Conservation (phyloP, 148 eudicot genomes). For the Arbutus unedo region DNA sequence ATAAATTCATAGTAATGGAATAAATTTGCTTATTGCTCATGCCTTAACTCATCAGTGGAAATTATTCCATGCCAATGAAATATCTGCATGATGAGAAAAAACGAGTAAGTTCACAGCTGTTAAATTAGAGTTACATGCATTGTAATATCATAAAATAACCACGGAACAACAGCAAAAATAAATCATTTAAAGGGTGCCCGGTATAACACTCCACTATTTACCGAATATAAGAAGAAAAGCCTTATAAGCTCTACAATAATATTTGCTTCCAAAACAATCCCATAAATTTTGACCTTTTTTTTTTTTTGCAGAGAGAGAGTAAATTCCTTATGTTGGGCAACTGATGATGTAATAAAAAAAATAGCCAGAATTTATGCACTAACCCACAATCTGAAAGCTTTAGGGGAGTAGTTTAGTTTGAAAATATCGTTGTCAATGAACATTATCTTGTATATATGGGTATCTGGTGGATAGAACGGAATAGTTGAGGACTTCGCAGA, state of each 20-base stretch:
- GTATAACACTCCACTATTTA: not conserved
- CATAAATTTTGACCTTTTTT: not conserved
- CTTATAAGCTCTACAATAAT: not conserved
- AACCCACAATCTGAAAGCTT: no score
- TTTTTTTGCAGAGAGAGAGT: not conserved
- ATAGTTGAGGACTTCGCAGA: no score
- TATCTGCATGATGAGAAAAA: constrained; percentile 5
- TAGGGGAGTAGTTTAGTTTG: no score
- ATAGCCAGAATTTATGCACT: no score
- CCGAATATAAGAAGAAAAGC: not conserved
- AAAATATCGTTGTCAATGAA: no score
- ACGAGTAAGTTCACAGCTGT: not conserved
- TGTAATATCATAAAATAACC: no score
- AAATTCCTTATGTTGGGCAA: not conserved
- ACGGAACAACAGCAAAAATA: not conserved
- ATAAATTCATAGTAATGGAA: not conserved
- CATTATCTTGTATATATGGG: no score
- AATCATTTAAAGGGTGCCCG: not conserved
- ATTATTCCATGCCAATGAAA: constrained; percentile 2
- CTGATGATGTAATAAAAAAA: no score
- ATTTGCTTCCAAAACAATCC: not conserved
- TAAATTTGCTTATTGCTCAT: not conserved
- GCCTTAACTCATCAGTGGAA: not conserved
- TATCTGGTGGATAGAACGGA: no score
- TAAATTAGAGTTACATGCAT: no score